Conservation (phyloP, 345 rosid genomes). For the Eucalyptus curtisii region DNA sequence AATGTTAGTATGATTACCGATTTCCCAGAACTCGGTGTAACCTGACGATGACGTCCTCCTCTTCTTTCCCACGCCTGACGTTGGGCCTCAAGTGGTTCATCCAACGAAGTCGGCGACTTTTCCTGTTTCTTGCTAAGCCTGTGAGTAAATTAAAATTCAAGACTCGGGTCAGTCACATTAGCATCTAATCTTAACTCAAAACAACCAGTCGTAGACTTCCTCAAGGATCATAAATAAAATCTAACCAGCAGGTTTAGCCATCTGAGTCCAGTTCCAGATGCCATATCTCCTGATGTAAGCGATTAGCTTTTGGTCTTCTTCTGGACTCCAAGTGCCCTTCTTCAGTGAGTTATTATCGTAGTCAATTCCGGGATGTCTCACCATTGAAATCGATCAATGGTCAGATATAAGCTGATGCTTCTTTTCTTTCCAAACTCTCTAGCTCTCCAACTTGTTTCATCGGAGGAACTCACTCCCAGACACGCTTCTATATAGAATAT, state of each 20-base stretch:
- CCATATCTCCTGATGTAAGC: not conserved
- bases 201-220: not conserved
- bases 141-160: not conserved
- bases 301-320: not conserved
- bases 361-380: not conserved
- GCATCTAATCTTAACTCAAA: not conserved
- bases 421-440: not conserved
- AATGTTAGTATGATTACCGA: not conserved
- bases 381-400: not conserved
- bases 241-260: not conserved
- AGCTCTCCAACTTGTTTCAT: not conserved
- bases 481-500: not conserved
- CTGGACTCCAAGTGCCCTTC: not conserved
- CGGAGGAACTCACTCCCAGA: not conserved
- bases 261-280: not conserved
- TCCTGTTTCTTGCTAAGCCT: not conserved
- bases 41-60: not conserved
- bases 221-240: not conserved
- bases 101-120: conserved; percentile 5
- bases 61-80: not conserved
- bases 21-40: not conserved
- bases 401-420: not conserved
- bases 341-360: not conserved
- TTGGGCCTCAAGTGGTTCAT: conserved; percentile 4
- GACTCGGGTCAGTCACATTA: not conserved